A percentile compares a stretch with the other conserved stretches of the same genome.
These are phyloP conservation scores for Mortierella polycephala DNA, from an alignment of 371 early-diverging fungal genomes.

Conservation along the genomic window DNA sequence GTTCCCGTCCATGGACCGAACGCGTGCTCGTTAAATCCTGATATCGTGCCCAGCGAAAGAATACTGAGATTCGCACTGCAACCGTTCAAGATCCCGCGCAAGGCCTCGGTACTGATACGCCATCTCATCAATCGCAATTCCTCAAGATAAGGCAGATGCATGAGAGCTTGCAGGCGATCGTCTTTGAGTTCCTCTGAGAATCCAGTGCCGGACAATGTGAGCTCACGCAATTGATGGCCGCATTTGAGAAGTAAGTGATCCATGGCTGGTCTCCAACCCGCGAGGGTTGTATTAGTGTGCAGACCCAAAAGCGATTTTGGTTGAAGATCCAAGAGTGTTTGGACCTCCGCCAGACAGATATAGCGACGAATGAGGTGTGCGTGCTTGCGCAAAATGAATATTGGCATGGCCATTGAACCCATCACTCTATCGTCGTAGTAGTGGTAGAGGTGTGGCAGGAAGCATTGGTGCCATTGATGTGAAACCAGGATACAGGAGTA, in stretches of 20 bases:
- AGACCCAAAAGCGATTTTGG: not conserved
- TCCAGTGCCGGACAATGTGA: not conserved
- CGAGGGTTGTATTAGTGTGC: not conserved
- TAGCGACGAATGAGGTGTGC: constrained; percentile 6
- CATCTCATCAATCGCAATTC: constrained; percentile 3
- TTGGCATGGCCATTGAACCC: not conserved
- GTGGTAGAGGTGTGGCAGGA: constrained; percentile 23
- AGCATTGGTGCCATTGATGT: constrained; percentile 24
- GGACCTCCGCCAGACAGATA: no score
- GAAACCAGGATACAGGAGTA: constrained; percentile 18
- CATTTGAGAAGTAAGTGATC: not conserved
- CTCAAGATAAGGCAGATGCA: constrained; percentile 8
- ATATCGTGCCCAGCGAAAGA: not conserved
- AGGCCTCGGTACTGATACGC: constrained; percentile 1
- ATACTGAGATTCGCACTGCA: no score
- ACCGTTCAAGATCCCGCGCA: not conserved
- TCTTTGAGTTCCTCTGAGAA: not conserved
- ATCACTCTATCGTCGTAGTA: not conserved
- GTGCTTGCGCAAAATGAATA: not conserved
- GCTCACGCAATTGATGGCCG: constrained; percentile 7
- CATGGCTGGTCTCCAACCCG: not conserved
- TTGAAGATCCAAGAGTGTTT: no score
- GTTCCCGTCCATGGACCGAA: constrained; percentile 6
- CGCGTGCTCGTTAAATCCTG: not conserved
- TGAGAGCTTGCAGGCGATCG: not conserved